Base-by-base conservation (phyloP, 108 stramenopile species). In the Fragilariopsis cylindrus region DNA sequence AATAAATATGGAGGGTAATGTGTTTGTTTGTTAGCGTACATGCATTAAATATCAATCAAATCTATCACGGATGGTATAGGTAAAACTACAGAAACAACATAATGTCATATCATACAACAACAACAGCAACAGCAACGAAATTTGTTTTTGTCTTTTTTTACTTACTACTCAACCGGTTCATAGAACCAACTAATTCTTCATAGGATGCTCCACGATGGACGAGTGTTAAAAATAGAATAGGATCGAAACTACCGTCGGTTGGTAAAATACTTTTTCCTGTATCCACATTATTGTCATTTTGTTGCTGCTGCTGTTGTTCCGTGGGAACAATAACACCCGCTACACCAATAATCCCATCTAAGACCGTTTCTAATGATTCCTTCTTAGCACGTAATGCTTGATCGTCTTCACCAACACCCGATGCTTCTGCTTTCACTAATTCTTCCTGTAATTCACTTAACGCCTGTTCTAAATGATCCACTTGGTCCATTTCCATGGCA, bases 171-270 rank as follows among this genome's bases (percentile, higher is more conserved):
- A 95, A 76, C 42, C 91, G 87, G 45, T 86, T 84, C 74, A 90
- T 89, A 66, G 81, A 82, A 4, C 89, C 86, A 16, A 82, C 74
- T 52, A 96, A 70, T 45, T 90, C 85, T 56, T 92, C 73, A 70
- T 90, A 96, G 53, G 81, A 76, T 3, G 90, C 84, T 41, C 84
- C 79, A 30, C 91, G 87, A 70, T 96, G 95, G 6, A 91, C 95
- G 44, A 93, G 57, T 12, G 92, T 93, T 63, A 96, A 79, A 69
- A 96, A 96, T 3, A 96, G 82, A n/a, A 93, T 80, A 3, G 95
- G 91, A 80, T 93, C 92, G 65, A 96, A 96, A 42, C 91, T 81
- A 6, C 85, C 71, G 69, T 87, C 84, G 0, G 92, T 88, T 4
- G 92, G 91, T 50, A 96, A 73, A 55, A 94, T 71, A 40, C 92